Conservation (phyloP, 306 rosid genomes). For the Rosa lucieae region DNA sequence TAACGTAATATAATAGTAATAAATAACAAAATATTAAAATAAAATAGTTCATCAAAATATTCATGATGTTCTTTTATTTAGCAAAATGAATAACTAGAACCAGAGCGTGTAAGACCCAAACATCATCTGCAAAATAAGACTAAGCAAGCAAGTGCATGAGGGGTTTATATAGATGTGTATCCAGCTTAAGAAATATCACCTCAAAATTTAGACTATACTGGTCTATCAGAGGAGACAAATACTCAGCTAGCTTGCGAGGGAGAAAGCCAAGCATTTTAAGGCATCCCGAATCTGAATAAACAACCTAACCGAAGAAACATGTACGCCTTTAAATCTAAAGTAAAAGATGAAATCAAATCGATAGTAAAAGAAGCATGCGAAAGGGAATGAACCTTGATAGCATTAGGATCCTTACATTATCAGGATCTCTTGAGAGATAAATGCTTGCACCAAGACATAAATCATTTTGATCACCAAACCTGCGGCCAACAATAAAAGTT, state of each 20-base stretch:
- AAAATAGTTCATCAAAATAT: not conserved
- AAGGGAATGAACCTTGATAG: slow-evolving; percentile 57
- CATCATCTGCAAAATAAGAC: not conserved
- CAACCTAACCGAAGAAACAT: slow-evolving; percentile 53
- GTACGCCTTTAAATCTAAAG: slow-evolving; percentile 16
- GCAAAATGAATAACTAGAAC: not conserved
- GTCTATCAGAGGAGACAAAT: slow-evolving; percentile 71
- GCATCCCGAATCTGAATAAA: slow-evolving; percentile 55
- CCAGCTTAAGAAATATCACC: slow-evolving; percentile 46
- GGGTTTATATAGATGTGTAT: not conserved
- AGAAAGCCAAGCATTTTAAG: slow-evolving; percentile 66
- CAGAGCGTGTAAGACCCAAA: not conserved
- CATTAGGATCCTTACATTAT: slow-evolving; percentile 75
- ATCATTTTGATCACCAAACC: slow-evolving; percentile 48
- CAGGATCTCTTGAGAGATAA: slow-evolving; percentile 63
- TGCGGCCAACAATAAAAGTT: slow-evolving; percentile 79
- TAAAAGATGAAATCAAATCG: not conserved
- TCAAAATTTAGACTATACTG: slow-evolving; percentile 55
- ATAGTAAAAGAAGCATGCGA: not conserved
- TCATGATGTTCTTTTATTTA: not conserved
- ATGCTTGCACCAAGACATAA: slow-evolving; percentile 41
- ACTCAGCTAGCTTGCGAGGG: slow-evolving; percentile 67
- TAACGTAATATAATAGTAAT: not conserved
- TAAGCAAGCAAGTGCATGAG: slow-evolving; percentile 5
- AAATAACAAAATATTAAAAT: not conserved